phyloP scores from a whole-genome alignment of 495 filamentous ascomycete genomes.

The Podospora conica region DNA sequence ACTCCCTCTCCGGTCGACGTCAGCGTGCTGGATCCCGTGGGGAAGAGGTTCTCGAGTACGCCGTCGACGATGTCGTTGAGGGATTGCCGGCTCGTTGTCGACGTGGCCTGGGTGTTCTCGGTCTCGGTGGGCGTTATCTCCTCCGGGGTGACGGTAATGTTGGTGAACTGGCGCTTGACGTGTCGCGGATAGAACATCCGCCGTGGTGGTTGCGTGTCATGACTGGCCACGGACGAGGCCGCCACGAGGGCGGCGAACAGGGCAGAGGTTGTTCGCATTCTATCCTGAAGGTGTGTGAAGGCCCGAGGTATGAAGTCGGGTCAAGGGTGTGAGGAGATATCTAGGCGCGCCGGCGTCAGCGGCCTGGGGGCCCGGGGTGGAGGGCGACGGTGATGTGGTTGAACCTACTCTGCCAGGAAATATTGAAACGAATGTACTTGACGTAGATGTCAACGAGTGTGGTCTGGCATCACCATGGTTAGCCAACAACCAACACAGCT shows the following conservation, averaged over 20 bases:
- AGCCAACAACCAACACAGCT: too few relatives aligned
- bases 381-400: constrained; percentile 17
- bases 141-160: constrained; percentile 40
- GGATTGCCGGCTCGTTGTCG: background rate
- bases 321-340: constrained; percentile 16
- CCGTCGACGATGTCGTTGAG: background rate
- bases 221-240: constrained; percentile 42
- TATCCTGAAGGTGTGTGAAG: constrained; percentile 12
- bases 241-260: constrained; percentile 48
- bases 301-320: background rate
- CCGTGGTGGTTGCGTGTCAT: constrained; percentile 42
- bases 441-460: constrained; percentile 55
- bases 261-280: constrained; percentile 45
- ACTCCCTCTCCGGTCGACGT: background rate
- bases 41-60: background rate
- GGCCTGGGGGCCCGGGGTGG: constrained; percentile 2
- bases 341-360: constrained; percentile 25
- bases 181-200: constrained; percentile 56
- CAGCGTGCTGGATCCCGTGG: background rate
- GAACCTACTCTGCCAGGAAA: constrained; percentile 46
- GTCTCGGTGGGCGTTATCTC: constrained; percentile 7
- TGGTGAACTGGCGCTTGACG: constrained; percentile 51
- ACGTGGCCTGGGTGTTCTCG: background rate
- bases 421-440: constrained; percentile 59
- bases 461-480: constrained; percentile 32